Evolutionary conservation across 1,284 basidiomycete species (phyloP).

Genomic region (Leccinum fallax): DNA sequence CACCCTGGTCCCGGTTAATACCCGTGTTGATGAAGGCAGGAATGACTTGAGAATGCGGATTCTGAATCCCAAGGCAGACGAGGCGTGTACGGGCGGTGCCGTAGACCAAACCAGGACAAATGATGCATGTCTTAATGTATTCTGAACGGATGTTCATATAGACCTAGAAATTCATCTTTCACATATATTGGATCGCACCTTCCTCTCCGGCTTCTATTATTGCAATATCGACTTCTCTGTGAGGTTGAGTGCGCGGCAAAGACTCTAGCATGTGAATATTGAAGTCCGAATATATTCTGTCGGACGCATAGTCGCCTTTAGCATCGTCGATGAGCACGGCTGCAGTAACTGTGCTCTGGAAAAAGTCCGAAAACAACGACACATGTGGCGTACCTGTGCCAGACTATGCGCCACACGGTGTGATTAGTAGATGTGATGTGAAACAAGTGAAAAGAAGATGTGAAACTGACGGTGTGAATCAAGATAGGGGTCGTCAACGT

Average conservation of each 20-base stretch:
- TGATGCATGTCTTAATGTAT: conserved; percentile 35
- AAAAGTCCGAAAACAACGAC: not conserved
- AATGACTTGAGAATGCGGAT: conserved; percentile 32
- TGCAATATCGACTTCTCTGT: conserved; percentile 36
- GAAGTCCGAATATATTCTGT: conserved; percentile 40
- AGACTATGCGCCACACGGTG: conserved; percentile 29
- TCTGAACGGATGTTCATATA: conserved; percentile 17
- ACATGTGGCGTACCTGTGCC: conserved; percentile 34
- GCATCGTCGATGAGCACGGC: conserved; percentile 37
- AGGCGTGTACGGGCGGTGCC: conserved; percentile 32
- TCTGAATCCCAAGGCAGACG: conserved; percentile 33
- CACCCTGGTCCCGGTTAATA: conserved; percentile 34
- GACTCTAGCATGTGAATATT: conserved; percentile 38
- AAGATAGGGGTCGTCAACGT: conserved; percentile 25
- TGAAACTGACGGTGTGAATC: conserved; percentile 35
- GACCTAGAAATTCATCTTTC: not conserved
- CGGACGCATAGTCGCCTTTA: conserved; percentile 32
- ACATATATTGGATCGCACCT: conserved; percentile 22
- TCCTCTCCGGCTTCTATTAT: conserved; percentile 36
- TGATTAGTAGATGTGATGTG: not conserved
- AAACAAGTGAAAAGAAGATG: not conserved
- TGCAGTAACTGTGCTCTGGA: conserved; percentile 2
- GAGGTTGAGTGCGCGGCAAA: conserved; percentile 35
- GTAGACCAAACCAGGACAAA: conserved; percentile 38
- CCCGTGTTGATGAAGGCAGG: conserved; percentile 29